Evolutionary conservation across 768 basidiomycete genomes (phyloP).

Genomic region (Lactarius sanguifluus): DNA sequence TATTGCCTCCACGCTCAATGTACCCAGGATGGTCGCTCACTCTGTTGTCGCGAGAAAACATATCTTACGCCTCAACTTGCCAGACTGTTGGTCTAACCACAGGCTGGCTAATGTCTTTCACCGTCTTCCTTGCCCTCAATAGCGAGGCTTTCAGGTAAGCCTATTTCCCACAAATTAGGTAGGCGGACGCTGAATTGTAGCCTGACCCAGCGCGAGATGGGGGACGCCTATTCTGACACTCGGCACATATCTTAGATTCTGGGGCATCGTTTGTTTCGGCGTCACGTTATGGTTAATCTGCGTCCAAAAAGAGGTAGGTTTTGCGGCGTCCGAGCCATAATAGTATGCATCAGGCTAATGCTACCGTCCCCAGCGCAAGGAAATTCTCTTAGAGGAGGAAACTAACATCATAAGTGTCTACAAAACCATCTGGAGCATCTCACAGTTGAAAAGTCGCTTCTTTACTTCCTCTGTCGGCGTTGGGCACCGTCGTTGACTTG

Average conservation of each 20-base stretch:
- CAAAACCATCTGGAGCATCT: conserved; percentile 91
- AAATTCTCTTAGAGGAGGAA: conserved; percentile 69
- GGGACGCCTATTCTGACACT: conserved; percentile 72
- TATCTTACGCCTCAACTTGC: conserved; percentile 96
- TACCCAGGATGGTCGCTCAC: conserved; percentile 73
- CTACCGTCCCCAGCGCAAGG: conserved; percentile 61
- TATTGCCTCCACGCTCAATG: conserved; percentile 37
- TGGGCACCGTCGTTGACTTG: conserved; percentile 3
- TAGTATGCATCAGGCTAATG: background rate
- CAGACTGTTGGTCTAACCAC: conserved; percentile 97
- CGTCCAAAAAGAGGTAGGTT: conserved; percentile 85
- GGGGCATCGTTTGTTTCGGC: conserved; percentile 72
- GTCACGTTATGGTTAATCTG: conserved; percentile 88
- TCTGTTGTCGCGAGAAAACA: conserved; percentile 84
- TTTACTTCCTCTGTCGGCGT: conserved; percentile 4
- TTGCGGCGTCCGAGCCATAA: background rate
- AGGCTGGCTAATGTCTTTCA: conserved; percentile 94
- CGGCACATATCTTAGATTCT: conserved; percentile 80
- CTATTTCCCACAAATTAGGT: conserved; percentile 41
- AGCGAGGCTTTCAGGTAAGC: conserved; percentile 72
- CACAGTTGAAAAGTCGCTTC: conserved; percentile 81
- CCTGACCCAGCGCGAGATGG: conserved; percentile 59
- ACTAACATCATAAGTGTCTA: conserved; percentile 91
- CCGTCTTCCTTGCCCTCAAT: conserved; percentile 96
- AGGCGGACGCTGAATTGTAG: background rate